A percentile compares a stretch with the other conserved stretches of the same genome.
Evolutionary conservation across 306 rosid species (phyloP).

Genomic region (Hippophae gyantsensis): DNA sequence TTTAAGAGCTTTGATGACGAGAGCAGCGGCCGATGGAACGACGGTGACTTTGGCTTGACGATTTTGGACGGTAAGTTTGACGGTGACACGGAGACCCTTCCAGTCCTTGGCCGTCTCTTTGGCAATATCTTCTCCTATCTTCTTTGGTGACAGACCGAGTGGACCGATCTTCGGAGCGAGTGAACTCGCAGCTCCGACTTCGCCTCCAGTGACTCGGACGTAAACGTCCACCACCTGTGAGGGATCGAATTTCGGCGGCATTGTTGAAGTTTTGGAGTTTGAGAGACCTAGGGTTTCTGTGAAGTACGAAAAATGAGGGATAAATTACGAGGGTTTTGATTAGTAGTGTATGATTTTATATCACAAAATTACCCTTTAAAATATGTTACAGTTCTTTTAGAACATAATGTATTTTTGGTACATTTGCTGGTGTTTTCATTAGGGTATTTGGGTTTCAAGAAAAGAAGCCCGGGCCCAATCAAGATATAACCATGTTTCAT

Average conservation of each 20-base stretch:
- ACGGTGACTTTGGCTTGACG: conserved; percentile 88
- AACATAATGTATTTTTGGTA: background rate
- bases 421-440: background rate
- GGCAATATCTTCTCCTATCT: conserved; percentile 91
- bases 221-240: conserved; percentile 74
- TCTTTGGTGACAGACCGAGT: conserved; percentile 80
- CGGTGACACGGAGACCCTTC: conserved; percentile 86
- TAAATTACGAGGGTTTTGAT: conserved; percentile 25
- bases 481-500: too few relatives aligned
- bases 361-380: background rate
- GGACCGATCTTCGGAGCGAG: conserved; percentile 97
- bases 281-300: conserved; percentile 15
- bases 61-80: conserved; percentile 86
- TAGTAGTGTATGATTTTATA: background rate
- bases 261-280: conserved; percentile 8
- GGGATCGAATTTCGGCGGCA: conserved; percentile 96
- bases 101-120: conserved; percentile 92
- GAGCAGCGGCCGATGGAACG: conserved; percentile 90
- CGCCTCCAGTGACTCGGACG: conserved; percentile 89
- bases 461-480: background rate
- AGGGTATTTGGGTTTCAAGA: background rate
- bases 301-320: background rate
- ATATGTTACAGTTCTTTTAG: too few relatives aligned
- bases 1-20: conserved; percentile 75
- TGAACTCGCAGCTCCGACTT: conserved; percentile 88